A percentile compares a stretch with the other conserved stretches of the same genome.
phyloP scores from a whole-genome alignment of 1,139 yeast genomes.

The Debaryomyces psychrophilus region DNA sequence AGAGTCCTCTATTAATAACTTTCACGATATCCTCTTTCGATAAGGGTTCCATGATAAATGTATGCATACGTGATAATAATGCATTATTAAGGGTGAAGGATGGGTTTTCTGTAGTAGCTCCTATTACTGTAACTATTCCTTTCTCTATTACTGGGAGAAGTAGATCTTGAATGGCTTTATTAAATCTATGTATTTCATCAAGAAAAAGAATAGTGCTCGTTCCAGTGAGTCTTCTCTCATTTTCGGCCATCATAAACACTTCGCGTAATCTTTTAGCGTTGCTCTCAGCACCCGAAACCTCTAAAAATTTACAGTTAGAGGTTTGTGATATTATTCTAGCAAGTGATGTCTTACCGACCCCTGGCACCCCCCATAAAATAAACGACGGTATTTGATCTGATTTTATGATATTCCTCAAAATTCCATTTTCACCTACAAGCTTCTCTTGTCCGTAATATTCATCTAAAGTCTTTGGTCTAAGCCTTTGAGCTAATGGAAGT shows the following conservation, averaged over 20 bases:
- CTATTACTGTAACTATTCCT: conserved; percentile 70
- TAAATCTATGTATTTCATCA: conserved; percentile 93
- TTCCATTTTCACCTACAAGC: conserved; percentile 72
- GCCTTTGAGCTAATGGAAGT: conserved; percentile 83
- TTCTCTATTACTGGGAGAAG: conserved; percentile 74
- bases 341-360: conserved; percentile 89
- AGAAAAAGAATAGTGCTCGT: conserved; percentile 77
- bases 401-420: conserved; percentile 68
- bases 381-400: conserved; percentile 75
- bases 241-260: conserved; percentile 72
- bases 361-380: conserved; percentile 95
- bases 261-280: conserved; percentile 71
- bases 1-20: conserved; percentile 65
- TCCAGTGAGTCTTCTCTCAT: conserved; percentile 66
- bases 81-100: conserved; percentile 91
- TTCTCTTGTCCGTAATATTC: conserved; percentile 90
- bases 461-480: conserved; percentile 72
- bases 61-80: conserved; percentile 81
- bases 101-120: conserved; percentile 98
- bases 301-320: conserved; percentile 65
- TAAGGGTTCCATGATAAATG: conserved; percentile 76
- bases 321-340: conserved; percentile 61
- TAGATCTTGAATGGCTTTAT: conserved; percentile 86
- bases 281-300: conserved; percentile 83
- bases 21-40: conserved; percentile 54